Evolutionary conservation across 768 basidiomycete species (phyloP).

Genomic region (Boletus pseudopeckii): DNA sequence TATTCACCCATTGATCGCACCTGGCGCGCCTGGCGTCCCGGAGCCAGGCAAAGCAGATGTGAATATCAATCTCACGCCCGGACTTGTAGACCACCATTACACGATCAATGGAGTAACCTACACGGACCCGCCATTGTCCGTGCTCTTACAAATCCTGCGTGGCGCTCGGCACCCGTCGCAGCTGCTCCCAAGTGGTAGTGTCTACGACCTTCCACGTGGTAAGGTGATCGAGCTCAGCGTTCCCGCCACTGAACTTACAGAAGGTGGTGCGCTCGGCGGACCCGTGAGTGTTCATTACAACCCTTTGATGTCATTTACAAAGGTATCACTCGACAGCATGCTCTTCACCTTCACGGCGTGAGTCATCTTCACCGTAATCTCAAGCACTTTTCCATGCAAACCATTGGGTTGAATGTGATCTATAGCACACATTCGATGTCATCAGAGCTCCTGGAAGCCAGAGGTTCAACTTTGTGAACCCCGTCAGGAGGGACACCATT

Average conservation of each 20-base stretch:
- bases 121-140: constrained; percentile 10
- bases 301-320: not conserved
- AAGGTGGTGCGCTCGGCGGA: constrained; percentile 30
- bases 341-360: constrained; percentile 24
- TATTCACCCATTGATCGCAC: constrained; percentile 18
- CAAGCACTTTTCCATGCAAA: not conserved
- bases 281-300: constrained; percentile 17
- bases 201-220: constrained; percentile 14
- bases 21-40: constrained; percentile 23
- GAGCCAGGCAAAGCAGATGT: constrained; percentile 24
- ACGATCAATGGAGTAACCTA: constrained; percentile 11
- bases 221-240: constrained; percentile 19
- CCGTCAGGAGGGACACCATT: constrained; percentile 52
- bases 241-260: constrained; percentile 10
- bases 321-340: constrained; percentile 7
- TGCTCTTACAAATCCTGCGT: constrained; percentile 25
- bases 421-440: constrained; percentile 41
- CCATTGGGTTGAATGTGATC: not conserved
- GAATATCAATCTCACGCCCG: constrained; percentile 18
- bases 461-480: constrained; percentile 44
- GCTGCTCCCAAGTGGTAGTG: constrained; percentile 11
- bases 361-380: not conserved
- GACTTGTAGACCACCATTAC: not conserved
- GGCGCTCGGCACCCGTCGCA: constrained; percentile 10
- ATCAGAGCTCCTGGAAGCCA: constrained; percentile 39